Conservation (phyloP, 2,329 filamentous ascomycete species). For the Colletotrichum spinosum region DNA sequence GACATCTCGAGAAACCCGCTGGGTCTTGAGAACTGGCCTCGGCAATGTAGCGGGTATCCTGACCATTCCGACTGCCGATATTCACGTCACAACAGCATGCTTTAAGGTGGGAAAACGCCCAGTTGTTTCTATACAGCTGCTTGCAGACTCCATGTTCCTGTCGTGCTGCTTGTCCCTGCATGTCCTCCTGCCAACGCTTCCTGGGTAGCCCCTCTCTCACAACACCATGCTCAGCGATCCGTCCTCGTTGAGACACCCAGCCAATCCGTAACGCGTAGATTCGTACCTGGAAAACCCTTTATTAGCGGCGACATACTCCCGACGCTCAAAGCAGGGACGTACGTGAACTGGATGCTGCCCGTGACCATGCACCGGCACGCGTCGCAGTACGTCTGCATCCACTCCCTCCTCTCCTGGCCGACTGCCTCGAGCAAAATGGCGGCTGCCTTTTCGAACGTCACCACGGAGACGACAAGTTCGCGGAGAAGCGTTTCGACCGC, state of each 20-base stretch:
- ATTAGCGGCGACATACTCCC: background rate
- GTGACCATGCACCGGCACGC: constrained; percentile 46
- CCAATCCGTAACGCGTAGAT: constrained; percentile 48
- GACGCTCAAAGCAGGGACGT: constrained; percentile 27
- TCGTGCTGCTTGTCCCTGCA: too few species aligned
- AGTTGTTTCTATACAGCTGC: too few species aligned
- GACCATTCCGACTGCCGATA: too few species aligned
- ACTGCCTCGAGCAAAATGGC: constrained; percentile 29
- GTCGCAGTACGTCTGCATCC: constrained; percentile 43
- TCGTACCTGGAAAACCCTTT: constrained; percentile 40
- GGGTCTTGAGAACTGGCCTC: too few species aligned
- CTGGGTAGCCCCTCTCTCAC: constrained; percentile 25
- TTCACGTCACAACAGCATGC: too few species aligned
- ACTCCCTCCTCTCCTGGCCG: background rate
- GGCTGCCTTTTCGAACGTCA: constrained; percentile 42
- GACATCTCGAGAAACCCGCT: too few species aligned
- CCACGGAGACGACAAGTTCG: constrained; percentile 41
- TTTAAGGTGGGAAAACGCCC: too few species aligned
- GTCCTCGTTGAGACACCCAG: constrained; percentile 44
- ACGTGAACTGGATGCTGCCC: constrained; percentile 49
- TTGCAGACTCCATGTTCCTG: too few species aligned
- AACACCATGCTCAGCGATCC: constrained; percentile 48
- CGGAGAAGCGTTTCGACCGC: constrained; percentile 37
- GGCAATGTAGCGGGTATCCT: too few species aligned
- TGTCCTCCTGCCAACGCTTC: background rate